phyloP scores from a whole-genome alignment of 495 filamentous ascomycete genomes.

The Halenospora varia region DNA sequence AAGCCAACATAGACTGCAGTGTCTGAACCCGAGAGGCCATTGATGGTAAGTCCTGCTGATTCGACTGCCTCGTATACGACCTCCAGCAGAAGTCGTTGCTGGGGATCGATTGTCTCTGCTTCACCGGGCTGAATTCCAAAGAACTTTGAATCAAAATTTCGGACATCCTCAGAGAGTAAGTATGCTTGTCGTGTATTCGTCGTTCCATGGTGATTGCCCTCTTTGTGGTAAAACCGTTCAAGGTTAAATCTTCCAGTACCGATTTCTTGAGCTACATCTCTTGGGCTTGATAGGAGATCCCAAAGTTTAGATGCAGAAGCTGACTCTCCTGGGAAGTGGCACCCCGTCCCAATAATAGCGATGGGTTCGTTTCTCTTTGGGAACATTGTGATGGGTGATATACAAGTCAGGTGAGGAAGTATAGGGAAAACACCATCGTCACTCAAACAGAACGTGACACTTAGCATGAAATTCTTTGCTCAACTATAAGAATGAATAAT shows the following conservation, averaged over 20 bases:
- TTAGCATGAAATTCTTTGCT: no score
- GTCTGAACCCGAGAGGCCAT: conserved; percentile 19
- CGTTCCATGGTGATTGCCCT: conserved; percentile 9
- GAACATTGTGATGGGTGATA: not conserved
- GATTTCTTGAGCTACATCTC: conserved; percentile 28
- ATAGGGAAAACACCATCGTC: no score
- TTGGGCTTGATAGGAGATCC: conserved; percentile 40
- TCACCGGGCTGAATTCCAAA: conserved; percentile 56
- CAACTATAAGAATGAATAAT: no score
- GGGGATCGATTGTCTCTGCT: conserved; percentile 55
- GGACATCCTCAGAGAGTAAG: conserved; percentile 48
- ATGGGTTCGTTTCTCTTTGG: not conserved
- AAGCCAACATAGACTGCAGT: conserved; percentile 34
- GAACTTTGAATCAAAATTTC: conserved; percentile 53
- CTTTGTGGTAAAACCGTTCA: conserved; percentile 43
- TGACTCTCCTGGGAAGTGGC: not conserved
- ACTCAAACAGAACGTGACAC: no score
- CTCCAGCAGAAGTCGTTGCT: conserved; percentile 52
- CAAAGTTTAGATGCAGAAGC: conserved; percentile 48
- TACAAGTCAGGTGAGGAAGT: no score
- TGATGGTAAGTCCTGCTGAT: conserved; percentile 40
- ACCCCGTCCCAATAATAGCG: not conserved
- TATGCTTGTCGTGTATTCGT: conserved; percentile 27
- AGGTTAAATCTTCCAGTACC: conserved; percentile 42
- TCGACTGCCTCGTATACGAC: conserved; percentile 55